Base-by-base conservation (phyloP, 2,329 filamentous ascomycete genomes). In the Penicillium expansum region DNA sequence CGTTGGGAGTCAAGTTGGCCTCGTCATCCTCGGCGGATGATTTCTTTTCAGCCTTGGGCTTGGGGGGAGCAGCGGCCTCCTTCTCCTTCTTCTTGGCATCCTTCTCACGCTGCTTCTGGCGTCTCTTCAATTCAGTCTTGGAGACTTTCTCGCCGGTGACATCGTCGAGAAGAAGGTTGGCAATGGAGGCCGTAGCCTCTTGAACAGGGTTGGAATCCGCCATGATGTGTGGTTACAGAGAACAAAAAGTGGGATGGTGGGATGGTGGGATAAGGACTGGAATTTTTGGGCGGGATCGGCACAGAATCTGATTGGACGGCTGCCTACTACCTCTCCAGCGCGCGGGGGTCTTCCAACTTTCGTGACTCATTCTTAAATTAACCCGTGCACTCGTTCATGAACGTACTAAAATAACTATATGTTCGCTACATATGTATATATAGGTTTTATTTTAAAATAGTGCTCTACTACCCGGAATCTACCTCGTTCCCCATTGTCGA, bases 111-210 rank as follows among this genome's bases (percentile, higher is more conserved):
- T 88, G 83, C 90, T 99, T 99, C 80, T 92, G 86, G 70, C 93
- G 87, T 81, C 91, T 93, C 91, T 99, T 99, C 75, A 97, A 82
- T 79, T 92, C 88, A 16, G 86, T 85, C 86, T 92, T 92, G 79
- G 89, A 92, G 53, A 87, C 82, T 70, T 77, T 87, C 80, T 99
- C 94, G 69, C 94, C 94, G 14, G 94, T 97, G 62, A 92, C 91
- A 71, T 95, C 91, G 76, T 99, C 94, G 49, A 94, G 84, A 76
- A 92, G 84, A 66, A 96, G 83, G 79, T 93, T 91, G 70, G 83
- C 83, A 64, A 87, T 74, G 70, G 71, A 76, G 62, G 71, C 74
- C 63, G 78, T 74, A 62, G 82, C 80, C 63, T 77, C 74, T 59
- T 75, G 68, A 56, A 75, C 72, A 58, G 71, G 61, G 66, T 74